Evolutionary conservation across 1,139 yeast species (phyloP).

Genomic region (Eremothecium sinecaudum): DNA sequence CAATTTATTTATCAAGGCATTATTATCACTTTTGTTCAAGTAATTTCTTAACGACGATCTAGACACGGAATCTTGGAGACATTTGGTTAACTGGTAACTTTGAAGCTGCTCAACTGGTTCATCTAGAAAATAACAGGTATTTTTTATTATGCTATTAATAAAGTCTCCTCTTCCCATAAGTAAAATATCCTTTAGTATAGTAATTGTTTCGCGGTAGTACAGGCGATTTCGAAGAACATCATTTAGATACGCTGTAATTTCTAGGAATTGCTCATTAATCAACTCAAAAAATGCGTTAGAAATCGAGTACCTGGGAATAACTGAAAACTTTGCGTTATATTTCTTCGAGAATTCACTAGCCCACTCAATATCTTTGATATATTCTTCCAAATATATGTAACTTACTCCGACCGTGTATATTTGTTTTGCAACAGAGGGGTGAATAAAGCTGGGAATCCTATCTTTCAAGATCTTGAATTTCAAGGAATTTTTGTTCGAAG

Average conservation of each 20-base stretch:
- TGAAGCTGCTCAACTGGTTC: slow-evolving; percentile 57
- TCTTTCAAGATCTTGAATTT: not conserved
- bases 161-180: slow-evolving; percentile 74
- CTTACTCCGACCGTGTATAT: slow-evolving; percentile 74
- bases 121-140: slow-evolving; percentile 46
- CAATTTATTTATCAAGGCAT: slow-evolving; percentile 42
- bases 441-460: slow-evolving; percentile 54
- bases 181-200: slow-evolving; percentile 55
- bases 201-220: slow-evolving; percentile 46
- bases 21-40: slow-evolving; percentile 27
- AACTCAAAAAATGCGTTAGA: slow-evolving; percentile 32
- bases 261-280: slow-evolving; percentile 46
- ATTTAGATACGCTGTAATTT: slow-evolving; percentile 48
- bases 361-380: slow-evolving; percentile 58
- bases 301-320: slow-evolving; percentile 5
- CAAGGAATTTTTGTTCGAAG: slow-evolving; percentile 3
- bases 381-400: slow-evolving; percentile 53
- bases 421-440: slow-evolving; percentile 39
- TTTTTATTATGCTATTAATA: slow-evolving; percentile 51
- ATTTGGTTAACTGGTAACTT: slow-evolving; percentile 55
- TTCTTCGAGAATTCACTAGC: slow-evolving; percentile 36
- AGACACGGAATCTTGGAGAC: slow-evolving; percentile 57
- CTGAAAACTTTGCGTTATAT: slow-evolving; percentile 16
- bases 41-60: slow-evolving; percentile 48
- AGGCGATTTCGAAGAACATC: slow-evolving; percentile 42